Evolutionary conservation across 1,139 yeast species (phyloP).

Genomic region (Debaryomycetaceae sp.): DNA sequence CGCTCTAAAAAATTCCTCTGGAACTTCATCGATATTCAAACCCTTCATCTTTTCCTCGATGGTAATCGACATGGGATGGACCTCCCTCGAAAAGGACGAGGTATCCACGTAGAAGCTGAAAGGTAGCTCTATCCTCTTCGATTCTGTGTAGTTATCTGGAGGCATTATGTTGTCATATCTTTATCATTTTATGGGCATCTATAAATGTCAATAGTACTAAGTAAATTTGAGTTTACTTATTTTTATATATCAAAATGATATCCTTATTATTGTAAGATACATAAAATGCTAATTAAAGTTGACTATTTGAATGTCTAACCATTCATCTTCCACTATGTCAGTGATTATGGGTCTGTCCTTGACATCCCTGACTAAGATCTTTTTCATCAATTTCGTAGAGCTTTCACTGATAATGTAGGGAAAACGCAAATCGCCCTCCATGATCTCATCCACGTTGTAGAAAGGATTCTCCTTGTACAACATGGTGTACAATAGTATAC

Average conservation of each 20-base stretch:
- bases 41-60: neutral
- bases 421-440: constrained; percentile 79
- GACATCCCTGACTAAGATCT: constrained; percentile 64
- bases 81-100: neutral
- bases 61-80: neutral
- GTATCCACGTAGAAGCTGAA: neutral
- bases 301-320: constrained; percentile 42
- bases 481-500: constrained; percentile 82
- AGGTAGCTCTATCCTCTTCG: constrained; percentile 3
- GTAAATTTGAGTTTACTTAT: too few species aligned
- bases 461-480: constrained; percentile 95
- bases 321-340: constrained; percentile 61
- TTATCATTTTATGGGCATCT: neutral
- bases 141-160: neutral
- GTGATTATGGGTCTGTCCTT: constrained; percentile 67
- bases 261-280: constrained; percentile 4
- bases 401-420: constrained; percentile 60
- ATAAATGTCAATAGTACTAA: neutral
- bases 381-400: constrained; percentile 56
- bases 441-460: constrained; percentile 88
- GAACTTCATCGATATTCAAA: neutral
- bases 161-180: constrained; percentile 2
- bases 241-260: too few species aligned
- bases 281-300: neutral
- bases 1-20: neutral